A percentile compares a stretch with the other conserved stretches of the same genome.
Evolutionary conservation across 1,139 yeast species (phyloP).

Genomic region (Pneumocystis oryctolagi): DNA sequence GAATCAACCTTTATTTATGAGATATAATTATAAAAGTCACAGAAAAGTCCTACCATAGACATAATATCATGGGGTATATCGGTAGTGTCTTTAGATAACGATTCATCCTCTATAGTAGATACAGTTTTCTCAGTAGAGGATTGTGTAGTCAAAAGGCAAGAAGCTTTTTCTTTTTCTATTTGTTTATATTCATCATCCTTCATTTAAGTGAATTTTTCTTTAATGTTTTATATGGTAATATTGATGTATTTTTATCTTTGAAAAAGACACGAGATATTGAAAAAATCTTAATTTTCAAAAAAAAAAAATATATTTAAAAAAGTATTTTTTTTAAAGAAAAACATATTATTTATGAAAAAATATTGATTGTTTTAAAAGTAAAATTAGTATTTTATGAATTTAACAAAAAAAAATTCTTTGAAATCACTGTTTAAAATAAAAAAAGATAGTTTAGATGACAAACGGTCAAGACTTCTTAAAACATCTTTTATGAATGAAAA

Average conservation of each 20-base stretch:
- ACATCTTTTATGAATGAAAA: background rate
- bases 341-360: background rate
- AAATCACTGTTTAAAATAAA: background rate
- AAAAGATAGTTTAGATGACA: background rate
- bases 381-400: background rate
- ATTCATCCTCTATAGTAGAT: background rate
- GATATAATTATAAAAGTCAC: background rate
- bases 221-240: no score
- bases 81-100: background rate
- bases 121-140: background rate
- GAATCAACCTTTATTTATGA: background rate
- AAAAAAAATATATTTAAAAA: background rate
- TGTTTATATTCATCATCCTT: background rate
- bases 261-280: no score
- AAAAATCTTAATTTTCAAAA: no score
- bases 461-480: background rate
- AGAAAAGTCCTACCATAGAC: background rate
- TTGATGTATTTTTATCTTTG: no score
- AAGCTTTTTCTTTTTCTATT: background rate
- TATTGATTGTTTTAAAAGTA: background rate
- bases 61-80: background rate
- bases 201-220: no score
- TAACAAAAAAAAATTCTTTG: background rate
- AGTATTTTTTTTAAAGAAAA: background rate
- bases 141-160: background rate